Base-by-base conservation (phyloP, 768 basidiomycete genomes). In the Hirschioporus abietinus region DNA sequence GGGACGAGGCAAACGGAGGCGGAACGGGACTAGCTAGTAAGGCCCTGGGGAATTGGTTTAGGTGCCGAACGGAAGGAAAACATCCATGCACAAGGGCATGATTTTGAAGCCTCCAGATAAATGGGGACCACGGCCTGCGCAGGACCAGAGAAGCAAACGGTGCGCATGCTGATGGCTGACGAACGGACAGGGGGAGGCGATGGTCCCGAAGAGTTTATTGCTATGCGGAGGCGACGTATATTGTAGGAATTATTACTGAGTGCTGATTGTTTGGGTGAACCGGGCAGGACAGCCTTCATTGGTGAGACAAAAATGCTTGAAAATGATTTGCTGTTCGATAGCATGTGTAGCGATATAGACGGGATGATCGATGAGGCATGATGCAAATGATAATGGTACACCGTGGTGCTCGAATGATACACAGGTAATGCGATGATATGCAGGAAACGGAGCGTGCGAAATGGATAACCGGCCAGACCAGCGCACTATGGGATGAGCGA, bases 401-500 rank as follows among this genome's bases (percentile, higher is more conserved):
- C 42, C 42, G 20, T 52, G 42, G 4, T 52, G 42, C 42, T 52
- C 42, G 42, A 20, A 52, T 52, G 42, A 52, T 52, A 52, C 42
- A 52, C 42, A 52, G 20, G 42, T 15, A 52, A 52, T 52, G 42
- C 42, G 42, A 52, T 12, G 42, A 52, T 52, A 20, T 52, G 42
- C 15, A 52, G 42, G 42, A 52, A 52, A 52, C 42, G 20, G 42
- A 52, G 42, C 42, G 42, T 52, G 42, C 42, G 42, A 52, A 52
- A 52, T 52, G 42, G 42, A 52, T 52, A 10, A 52, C 42, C 42
- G 42, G 42, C 42, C 42, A 52, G 42, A 52, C 42, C 42, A 52
- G 42, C 42, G 42, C 42, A 52, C 42, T 52, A 52, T 52, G 42
- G 42, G 42, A 52, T 52, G 42, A 52, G 42, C 42, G 42, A 52